Evolutionary conservation across 129 eudicot genomes (phyloP).

Genomic region (Flaveria trinervia): DNA sequence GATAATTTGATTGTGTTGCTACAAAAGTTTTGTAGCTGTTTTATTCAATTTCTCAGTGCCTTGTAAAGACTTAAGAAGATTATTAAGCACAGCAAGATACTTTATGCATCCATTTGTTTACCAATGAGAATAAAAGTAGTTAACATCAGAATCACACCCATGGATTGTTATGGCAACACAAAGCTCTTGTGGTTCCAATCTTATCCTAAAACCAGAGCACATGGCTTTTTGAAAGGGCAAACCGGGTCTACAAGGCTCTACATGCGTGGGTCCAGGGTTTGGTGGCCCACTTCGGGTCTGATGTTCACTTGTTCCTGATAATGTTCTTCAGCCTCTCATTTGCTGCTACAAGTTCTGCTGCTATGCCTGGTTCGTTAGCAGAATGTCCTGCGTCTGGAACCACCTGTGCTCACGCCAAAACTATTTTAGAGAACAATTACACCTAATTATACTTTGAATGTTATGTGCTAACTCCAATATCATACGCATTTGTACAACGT

Average conservation of each 20-base stretch:
- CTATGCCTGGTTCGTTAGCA: constrained; percentile 83
- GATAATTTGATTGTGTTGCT: too few species aligned
- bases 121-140: neutral
- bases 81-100: neutral
- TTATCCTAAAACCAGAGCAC: constrained; percentile 21
- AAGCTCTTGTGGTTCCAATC: constrained; percentile 14
- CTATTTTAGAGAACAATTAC: neutral
- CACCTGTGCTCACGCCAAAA: constrained; percentile 45
- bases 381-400: constrained; percentile 94
- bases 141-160: constrained; percentile 13
- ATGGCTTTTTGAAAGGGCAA: neutral
- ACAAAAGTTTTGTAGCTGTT: too few species aligned
- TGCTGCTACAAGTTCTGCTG: constrained; percentile 94
- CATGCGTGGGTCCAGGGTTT: too few species aligned
- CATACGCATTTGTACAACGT: neutral
- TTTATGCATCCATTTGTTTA: neutral
- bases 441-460: constrained; percentile 6
- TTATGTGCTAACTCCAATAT: neutral
- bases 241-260: too few species aligned
- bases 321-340: constrained; percentile 75
- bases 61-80: too few species aligned
- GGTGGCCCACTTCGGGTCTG: too few species aligned
- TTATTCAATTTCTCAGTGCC: too few species aligned
- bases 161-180: constrained; percentile 10
- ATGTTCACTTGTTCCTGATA: constrained; percentile 31